Evolutionary conservation across 1,139 yeast genomes (phyloP).

Genomic region (Saccharomyces hybrid): DNA sequence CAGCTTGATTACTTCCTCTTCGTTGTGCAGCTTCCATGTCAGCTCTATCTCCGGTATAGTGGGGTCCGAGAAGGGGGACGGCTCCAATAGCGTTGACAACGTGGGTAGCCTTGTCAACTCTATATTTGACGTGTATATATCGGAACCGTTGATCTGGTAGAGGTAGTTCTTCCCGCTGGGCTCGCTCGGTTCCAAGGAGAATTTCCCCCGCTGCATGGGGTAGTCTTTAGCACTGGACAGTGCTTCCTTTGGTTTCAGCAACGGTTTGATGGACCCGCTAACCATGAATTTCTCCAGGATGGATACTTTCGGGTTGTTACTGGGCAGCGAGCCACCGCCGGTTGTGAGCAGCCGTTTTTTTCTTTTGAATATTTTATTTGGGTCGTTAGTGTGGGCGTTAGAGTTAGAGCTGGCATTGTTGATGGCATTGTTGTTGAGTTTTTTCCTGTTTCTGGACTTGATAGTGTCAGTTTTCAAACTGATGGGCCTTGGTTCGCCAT

Average conservation of each 20-base stretch:
- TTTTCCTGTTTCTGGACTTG: constrained; percentile 68
- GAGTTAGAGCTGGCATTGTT: constrained; percentile 2
- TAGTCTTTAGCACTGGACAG: background rate
- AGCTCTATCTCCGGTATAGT: background rate
- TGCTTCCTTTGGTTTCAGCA: background rate
- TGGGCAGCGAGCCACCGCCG: background rate
- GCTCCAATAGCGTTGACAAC: background rate
- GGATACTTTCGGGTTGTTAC: background rate
- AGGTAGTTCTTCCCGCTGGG: background rate
- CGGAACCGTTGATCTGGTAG: background rate
- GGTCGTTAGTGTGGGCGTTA: constrained; percentile 27
- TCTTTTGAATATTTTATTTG: background rate
- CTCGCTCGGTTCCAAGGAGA: background rate
- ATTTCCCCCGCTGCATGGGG: background rate
- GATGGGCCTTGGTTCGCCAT: constrained; percentile 84
- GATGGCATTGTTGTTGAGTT: background rate
- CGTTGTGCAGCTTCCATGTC: constrained; percentile 17
- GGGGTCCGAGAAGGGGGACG: background rate
- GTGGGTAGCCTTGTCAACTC: background rate
- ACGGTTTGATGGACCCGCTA: background rate
- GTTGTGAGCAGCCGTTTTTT: background rate
- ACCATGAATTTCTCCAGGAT: background rate
- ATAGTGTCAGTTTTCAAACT: constrained; percentile 81
- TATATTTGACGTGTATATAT: background rate
- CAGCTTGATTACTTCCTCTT: constrained; percentile 46